A percentile compares a stretch with the other conserved stretches of the same genome.
Evolutionary conservation across 2,329 filamentous ascomycete species (phyloP).

Genomic region (Neospermospora avenae): DNA sequence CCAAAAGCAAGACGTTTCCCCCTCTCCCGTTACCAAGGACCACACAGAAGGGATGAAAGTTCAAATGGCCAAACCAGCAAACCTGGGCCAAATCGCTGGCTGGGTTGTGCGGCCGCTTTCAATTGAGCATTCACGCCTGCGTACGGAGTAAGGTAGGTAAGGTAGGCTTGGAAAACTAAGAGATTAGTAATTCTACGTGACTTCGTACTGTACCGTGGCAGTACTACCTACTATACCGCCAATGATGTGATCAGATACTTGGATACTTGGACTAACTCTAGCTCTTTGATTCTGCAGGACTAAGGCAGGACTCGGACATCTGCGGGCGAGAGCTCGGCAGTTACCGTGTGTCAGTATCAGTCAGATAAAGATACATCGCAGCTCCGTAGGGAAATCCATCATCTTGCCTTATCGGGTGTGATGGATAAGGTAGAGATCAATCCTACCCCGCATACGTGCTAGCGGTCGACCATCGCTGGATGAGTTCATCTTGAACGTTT

Average conservation of each 20-base stretch:
- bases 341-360: background rate
- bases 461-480: background rate
- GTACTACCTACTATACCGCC: too few relatives aligned
- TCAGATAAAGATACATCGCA: background rate
- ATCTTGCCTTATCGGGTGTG: background rate
- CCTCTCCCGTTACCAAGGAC: slow-evolving; percentile 1
- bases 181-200: too few relatives aligned
- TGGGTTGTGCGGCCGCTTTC: background rate
- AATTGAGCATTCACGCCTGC: background rate
- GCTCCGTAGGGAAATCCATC: background rate
- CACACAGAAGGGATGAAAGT: background rate
- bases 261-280: background rate
- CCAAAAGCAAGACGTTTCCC: slow-evolving; percentile 2
- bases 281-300: background rate
- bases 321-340: background rate
- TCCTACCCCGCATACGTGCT: background rate
- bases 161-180: too few relatives aligned
- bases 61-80: background rate
- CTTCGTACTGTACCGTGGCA: too few relatives aligned
- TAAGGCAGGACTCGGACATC: background rate
- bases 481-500: background rate
- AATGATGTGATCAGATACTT: background rate
- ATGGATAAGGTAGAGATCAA: background rate
- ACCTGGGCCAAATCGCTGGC: slow-evolving; percentile 2
- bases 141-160: background rate